phyloP scores from a whole-genome alignment of 495 filamentous ascomycete species.

The Neurospora sp. region DNA sequence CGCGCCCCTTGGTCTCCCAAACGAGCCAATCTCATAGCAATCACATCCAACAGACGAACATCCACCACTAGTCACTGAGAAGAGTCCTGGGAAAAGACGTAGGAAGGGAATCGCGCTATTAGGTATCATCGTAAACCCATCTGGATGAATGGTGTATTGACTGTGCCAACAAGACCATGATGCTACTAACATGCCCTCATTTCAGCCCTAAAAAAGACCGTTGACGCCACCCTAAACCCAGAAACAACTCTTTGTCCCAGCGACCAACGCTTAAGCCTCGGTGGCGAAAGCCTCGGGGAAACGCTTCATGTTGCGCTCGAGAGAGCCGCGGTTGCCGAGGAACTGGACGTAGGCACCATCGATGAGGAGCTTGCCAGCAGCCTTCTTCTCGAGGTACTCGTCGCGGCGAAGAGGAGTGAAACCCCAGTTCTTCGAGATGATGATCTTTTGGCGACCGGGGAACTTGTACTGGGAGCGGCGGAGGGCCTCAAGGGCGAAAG shows the following conservation, averaged over 20 bases:
- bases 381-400: conserved; percentile 88
- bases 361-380: conserved; percentile 77
- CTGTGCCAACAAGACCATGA: conserved; percentile 19
- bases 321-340: conserved; percentile 76
- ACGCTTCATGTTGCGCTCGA: conserved; percentile 76
- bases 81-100: neutral
- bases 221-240: conserved; percentile 24
- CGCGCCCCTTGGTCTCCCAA: neutral
- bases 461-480: conserved; percentile 99
- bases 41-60: neutral
- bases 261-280: conserved; percentile 25
- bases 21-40: neutral
- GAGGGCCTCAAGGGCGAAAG: conserved; percentile 92
- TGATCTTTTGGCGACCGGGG: conserved; percentile 99
- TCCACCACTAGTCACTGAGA: neutral
- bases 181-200: conserved; percentile 22
- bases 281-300: conserved; percentile 84
- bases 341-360: conserved; percentile 99
- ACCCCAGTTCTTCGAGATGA: conserved; percentile 99
- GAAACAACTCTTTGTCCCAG: conserved; percentile 26
- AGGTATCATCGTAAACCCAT: conserved; percentile 5
- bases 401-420: conserved; percentile 97
- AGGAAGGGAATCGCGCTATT: neutral
- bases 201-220: conserved; percentile 24
- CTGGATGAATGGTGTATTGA: conserved; percentile 22